A percentile compares a stretch with the other conserved stretches of the same genome.
Conservation (phyloP, 169 alveolate species). For the Plasmodium blacklocki region DNA sequence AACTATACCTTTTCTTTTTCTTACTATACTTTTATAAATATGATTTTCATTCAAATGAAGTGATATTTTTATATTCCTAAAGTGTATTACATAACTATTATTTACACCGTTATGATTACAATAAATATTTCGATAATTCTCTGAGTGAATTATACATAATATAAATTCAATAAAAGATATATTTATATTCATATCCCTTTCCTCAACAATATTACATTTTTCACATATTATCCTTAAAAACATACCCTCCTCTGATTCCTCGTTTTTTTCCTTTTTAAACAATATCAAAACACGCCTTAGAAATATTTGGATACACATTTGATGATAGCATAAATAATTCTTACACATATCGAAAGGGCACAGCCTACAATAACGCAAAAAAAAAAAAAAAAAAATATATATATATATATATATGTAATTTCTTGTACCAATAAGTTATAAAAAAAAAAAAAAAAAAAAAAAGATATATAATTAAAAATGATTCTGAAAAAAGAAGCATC, state of each 20-base stretch:
- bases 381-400: not conserved
- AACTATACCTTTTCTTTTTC: not conserved
- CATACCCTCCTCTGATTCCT: slow-evolving; percentile 9
- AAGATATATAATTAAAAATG: no score
- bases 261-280: slow-evolving; percentile 38
- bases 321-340: slow-evolving; percentile 50
- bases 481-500: no score
- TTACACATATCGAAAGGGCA: slow-evolving; percentile 59
- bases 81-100: slow-evolving; percentile 36
- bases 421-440: no score
- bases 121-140: slow-evolving; percentile 23
- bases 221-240: slow-evolving; percentile 38
- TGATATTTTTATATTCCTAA: slow-evolving; percentile 37
- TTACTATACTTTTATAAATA: slow-evolving; percentile 15
- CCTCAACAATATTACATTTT: slow-evolving; percentile 34
- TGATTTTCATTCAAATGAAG: slow-evolving; percentile 23
- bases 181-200: slow-evolving; percentile 11
- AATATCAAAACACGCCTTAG: slow-evolving; percentile 25
- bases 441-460: no score
- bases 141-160: slow-evolving; percentile 38
- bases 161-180: slow-evolving; percentile 48
- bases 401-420: not conserved
- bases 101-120: slow-evolving; percentile 49
- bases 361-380: slow-evolving; percentile 6
- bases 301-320: slow-evolving; percentile 65